Evolutionary conservation across 2,329 filamentous ascomycete species (phyloP).

Genomic region (Colletotrichum sp.): DNA sequence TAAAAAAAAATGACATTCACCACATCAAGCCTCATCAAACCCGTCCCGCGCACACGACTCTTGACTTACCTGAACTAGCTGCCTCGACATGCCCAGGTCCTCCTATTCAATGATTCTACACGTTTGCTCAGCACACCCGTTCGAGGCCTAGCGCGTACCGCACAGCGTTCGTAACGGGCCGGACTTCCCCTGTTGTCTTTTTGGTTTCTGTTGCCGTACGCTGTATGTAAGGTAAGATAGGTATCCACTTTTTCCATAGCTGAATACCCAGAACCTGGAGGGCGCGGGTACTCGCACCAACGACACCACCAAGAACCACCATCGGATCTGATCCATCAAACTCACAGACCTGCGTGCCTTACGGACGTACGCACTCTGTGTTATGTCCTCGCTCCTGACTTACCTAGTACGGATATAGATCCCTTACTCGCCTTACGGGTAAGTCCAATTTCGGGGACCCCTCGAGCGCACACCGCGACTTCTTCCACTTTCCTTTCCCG

Average conservation of each 20-base stretch:
- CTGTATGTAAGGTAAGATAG: not conserved
- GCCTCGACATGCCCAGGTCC: not conserved
- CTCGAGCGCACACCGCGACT: not conserved
- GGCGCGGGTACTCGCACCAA: too few relatives aligned
- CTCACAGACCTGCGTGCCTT: not conserved
- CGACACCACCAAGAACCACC: too few relatives aligned
- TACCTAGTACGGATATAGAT: too few relatives aligned
- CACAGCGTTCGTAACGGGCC: not conserved
- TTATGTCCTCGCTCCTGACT: not conserved
- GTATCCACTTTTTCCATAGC: too few relatives aligned
- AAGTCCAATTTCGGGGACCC: too few relatives aligned
- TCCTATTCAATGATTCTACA: not conserved
- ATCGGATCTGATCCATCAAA: not conserved
- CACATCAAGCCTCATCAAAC: not conserved
- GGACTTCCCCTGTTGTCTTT: not conserved
- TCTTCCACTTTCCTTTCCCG: not conserved
- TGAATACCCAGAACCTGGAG: too few relatives aligned
- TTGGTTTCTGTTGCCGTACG: not conserved
- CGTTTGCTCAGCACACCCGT: not conserved
- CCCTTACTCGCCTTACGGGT: too few relatives aligned
- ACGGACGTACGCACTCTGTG: not conserved
- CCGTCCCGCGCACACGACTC: not conserved
- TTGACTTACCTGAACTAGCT: not conserved
- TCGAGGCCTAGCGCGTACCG: not conserved
- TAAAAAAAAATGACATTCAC: too few relatives aligned